Percentiles rank a stretch among this genome's conserved stretches.
These are phyloP conservation scores for Rachicladosporium sp. DNA, from an alignment of 2,329 filamentous ascomycete genomes.

Conservation along the genomic window DNA sequence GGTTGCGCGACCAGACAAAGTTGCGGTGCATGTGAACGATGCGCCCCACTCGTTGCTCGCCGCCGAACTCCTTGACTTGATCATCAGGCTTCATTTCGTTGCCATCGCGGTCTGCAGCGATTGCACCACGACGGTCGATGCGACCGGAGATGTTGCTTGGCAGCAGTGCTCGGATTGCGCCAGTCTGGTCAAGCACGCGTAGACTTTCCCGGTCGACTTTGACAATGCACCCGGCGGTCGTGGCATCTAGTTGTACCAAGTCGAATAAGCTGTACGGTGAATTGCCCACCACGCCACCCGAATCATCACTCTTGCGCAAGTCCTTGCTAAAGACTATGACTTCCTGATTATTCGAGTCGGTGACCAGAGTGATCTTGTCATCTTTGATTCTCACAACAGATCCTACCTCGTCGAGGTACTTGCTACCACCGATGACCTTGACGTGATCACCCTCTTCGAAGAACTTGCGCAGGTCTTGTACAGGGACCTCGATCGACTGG, in stretches of 20 bases:
- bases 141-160: slow-evolving; percentile 89
- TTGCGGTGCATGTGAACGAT: slow-evolving; percentile 90
- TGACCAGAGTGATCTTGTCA: slow-evolving; percentile 83
- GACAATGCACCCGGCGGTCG: slow-evolving; percentile 84
- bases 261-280: slow-evolving; percentile 88
- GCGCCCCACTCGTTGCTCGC: slow-evolving; percentile 72
- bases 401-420: slow-evolving; percentile 87
- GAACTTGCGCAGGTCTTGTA: slow-evolving; percentile 81
- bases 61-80: slow-evolving; percentile 79
- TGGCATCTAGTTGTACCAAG: slow-evolving; percentile 81
- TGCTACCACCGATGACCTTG: slow-evolving; percentile 93
- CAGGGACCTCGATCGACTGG: slow-evolving; percentile 81
- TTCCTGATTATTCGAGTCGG: slow-evolving; percentile 83
- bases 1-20: slow-evolving; percentile 82
- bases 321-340: slow-evolving; percentile 98
- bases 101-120: slow-evolving; percentile 85
- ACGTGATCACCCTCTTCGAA: slow-evolving; percentile 94
- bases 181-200: slow-evolving; percentile 80
- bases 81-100: slow-evolving; percentile 91
- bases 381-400: slow-evolving; percentile 92
- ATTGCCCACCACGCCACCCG: slow-evolving; percentile 71
- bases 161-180: slow-evolving; percentile 67
- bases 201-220: slow-evolving; percentile 92
- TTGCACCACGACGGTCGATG: slow-evolving; percentile 66
- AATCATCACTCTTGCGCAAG: slow-evolving; percentile 81